Percentiles rank a stretch among this genome's conserved stretches.
Conservation (phyloP, 192 early-diverging fungal species). For the Chytriomyces sp. region DNA sequence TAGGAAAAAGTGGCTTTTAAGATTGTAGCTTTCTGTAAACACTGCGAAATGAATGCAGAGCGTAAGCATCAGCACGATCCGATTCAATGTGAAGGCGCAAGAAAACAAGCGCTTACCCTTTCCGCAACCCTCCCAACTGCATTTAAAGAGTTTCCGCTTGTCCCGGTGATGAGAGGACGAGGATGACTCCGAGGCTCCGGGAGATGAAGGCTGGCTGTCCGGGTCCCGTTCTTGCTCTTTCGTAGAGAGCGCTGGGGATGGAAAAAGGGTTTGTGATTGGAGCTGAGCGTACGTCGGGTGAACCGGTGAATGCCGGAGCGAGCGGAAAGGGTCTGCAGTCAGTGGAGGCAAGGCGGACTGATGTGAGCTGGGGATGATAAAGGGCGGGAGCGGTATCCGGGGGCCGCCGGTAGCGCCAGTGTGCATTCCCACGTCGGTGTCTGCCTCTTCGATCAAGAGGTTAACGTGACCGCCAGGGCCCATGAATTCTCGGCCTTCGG, state of each 20-base stretch:
- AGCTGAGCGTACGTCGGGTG: fast-evolving
- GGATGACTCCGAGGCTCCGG: not conserved
- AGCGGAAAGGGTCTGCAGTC: too few species aligned
- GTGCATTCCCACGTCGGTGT: too few species aligned
- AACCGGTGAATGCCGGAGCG: not conserved
- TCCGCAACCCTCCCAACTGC: not conserved
- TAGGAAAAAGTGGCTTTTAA: not conserved
- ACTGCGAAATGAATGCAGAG: not conserved
- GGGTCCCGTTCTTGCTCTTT: not conserved
- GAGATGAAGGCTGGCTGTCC: not conserved
- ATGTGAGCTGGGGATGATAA: too few species aligned
- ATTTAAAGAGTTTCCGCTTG: not conserved
- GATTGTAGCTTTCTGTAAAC: not conserved
- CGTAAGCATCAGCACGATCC: too few species aligned
- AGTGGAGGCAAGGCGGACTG: too few species aligned
- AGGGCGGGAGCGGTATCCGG: too few species aligned
- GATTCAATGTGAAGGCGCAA: not conserved
- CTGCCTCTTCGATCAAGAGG: too few species aligned
- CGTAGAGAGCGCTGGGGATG: not conserved
- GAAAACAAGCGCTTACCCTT: not conserved
- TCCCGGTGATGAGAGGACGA: not conserved
- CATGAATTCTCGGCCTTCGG: too few species aligned
- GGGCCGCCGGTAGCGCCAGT: too few species aligned
- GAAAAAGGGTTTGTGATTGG: not conserved
- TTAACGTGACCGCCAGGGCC: too few species aligned